These are phyloP conservation scores for Heliosperma pusillum DNA, from an alignment of 148 eudicot species.

Conservation along the genomic window DNA sequence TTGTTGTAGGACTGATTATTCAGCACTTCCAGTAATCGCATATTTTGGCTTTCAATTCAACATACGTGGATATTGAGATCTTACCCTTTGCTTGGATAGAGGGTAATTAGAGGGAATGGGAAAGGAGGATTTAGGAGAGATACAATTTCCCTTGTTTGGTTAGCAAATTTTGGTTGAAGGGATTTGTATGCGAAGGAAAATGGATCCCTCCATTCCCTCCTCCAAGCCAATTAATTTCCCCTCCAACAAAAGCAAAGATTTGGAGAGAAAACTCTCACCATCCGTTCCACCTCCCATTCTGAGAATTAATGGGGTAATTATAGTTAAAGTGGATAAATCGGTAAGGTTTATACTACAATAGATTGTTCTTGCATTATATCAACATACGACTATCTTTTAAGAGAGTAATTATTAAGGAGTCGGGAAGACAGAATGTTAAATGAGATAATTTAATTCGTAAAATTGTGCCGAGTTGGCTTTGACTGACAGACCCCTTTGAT, in stretches of 20 bases:
- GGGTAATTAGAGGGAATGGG: too few relatives aligned
- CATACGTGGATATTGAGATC: not conserved
- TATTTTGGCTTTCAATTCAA: not conserved
- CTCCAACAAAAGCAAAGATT: too few relatives aligned
- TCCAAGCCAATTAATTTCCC: too few relatives aligned
- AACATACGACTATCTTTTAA: not conserved
- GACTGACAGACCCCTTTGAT: constrained; percentile 5
- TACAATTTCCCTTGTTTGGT: too few relatives aligned
- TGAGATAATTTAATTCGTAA: not conserved
- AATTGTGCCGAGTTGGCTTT: not conserved
- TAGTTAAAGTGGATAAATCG: not conserved
- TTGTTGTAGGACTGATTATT: not conserved
- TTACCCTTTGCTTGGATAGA: too few relatives aligned
- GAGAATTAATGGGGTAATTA: not conserved
- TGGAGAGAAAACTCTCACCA: too few relatives aligned
- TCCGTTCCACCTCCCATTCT: too few relatives aligned
- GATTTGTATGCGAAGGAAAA: too few relatives aligned
- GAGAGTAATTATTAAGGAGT: not conserved
- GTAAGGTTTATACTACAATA: too few relatives aligned
- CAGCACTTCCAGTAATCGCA: not conserved
- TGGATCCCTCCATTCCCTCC: too few relatives aligned
- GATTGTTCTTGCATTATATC: not conserved
- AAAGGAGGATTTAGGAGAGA: too few relatives aligned
- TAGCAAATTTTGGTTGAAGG: too few relatives aligned
- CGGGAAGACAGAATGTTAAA: not conserved